These are phyloP conservation scores for Aspergillus diversus DNA, from an alignment of 495 filamentous ascomycete genomes.

Conservation along the genomic window DNA sequence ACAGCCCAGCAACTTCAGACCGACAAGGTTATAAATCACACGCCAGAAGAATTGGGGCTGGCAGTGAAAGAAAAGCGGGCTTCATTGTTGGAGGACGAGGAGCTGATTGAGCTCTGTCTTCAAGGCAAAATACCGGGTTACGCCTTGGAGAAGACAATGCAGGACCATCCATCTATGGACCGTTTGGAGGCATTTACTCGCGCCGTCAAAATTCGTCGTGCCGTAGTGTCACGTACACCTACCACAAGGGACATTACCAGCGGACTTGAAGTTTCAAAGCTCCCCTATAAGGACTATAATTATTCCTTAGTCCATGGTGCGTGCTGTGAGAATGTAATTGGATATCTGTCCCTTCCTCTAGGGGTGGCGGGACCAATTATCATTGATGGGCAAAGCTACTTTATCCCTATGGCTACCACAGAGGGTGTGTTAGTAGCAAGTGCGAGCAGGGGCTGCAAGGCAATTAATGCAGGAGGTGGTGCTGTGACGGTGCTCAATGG, in stretches of 20 bases:
- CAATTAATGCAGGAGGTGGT: slow-evolving; percentile 89
- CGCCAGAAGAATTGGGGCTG: slow-evolving; percentile 2
- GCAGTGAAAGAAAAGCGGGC: slow-evolving; percentile 4
- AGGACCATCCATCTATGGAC: slow-evolving; percentile 43
- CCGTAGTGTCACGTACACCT: slow-evolving; percentile 75
- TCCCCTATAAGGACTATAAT: slow-evolving; percentile 84
- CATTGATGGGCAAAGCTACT: slow-evolving; percentile 85
- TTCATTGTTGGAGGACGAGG: slow-evolving; percentile 10
- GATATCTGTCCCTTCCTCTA: slow-evolving; percentile 83
- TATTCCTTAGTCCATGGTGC: slow-evolving; percentile 84
- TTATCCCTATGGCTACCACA: slow-evolving; percentile 91
- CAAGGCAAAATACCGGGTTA: slow-evolving; percentile 83
- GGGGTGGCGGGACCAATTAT: slow-evolving; percentile 85
- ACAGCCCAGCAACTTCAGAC: not conserved
- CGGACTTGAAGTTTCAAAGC: slow-evolving; percentile 71
- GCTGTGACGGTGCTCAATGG: slow-evolving; percentile 83
- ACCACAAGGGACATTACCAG: slow-evolving; percentile 70
- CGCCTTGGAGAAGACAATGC: slow-evolving; percentile 70
- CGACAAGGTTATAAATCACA: not conserved
- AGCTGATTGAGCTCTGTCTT: slow-evolving; percentile 63
- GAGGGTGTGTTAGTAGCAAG: slow-evolving; percentile 90
- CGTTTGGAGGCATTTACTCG: slow-evolving; percentile 52
- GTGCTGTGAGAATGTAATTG: slow-evolving; percentile 94
- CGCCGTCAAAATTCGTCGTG: slow-evolving; percentile 81
- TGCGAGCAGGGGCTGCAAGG: slow-evolving; percentile 84